phyloP scores from a whole-genome alignment of 306 rosid species.

The Fagus sylvatica region DNA sequence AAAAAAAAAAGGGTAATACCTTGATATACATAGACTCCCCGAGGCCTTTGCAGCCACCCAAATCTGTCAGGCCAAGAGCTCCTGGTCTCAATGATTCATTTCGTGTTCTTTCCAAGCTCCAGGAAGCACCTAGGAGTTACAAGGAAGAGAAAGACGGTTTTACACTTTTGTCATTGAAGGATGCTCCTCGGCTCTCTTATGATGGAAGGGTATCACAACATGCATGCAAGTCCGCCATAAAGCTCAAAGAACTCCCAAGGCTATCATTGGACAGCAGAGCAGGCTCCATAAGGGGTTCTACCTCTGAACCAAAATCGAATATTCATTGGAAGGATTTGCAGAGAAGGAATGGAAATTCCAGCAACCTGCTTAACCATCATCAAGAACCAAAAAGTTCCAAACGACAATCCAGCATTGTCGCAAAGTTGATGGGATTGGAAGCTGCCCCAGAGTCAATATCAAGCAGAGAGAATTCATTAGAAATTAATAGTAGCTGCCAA shows the following conservation, averaged over 20 bases:
- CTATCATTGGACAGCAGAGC: constrained; percentile 84
- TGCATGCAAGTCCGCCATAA: constrained; percentile 48
- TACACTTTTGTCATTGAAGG: constrained; percentile 22
- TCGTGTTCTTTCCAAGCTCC: constrained; percentile 41
- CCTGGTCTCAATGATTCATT: constrained; percentile 42
- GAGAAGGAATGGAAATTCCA: constrained; percentile 34
- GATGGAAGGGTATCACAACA: constrained; percentile 65
- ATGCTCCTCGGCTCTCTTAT: constrained; percentile 63
- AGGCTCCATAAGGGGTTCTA: constrained; percentile 40
- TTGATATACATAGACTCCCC: constrained; percentile 77
- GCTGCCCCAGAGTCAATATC: constrained; percentile 44
- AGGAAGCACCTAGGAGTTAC: constrained; percentile 47
- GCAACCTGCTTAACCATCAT: constrained; percentile 24
- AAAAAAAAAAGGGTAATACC: constrained; percentile 22
- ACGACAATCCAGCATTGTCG: constrained; percentile 62
- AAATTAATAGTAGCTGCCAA: constrained; percentile 23
- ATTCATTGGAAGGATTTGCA: constrained; percentile 42
- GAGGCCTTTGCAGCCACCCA: constrained; percentile 50
- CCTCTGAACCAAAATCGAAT: constrained; percentile 47
- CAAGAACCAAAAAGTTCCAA: constrained; percentile 60
- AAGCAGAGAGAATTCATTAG: constrained; percentile 32
- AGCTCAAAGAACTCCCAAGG: constrained; percentile 76
- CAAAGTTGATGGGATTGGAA: constrained; percentile 90
- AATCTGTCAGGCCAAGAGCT: constrained; percentile 37
- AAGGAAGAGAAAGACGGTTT: constrained; percentile 29